Conservation (phyloP, 345 rosid species). For the Cochlearia excelsa region DNA sequence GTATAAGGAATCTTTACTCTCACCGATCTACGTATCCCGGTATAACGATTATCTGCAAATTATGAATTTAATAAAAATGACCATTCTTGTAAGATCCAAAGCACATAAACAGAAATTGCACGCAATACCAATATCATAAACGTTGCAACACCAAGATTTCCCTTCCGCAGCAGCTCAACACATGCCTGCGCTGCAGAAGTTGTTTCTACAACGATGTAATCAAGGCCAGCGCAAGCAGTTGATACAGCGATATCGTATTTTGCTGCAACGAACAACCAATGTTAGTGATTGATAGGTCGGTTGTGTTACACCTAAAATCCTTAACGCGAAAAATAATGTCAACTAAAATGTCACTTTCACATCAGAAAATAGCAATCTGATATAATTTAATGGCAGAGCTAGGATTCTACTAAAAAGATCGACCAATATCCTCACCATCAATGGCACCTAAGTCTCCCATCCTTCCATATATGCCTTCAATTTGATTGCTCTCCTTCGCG, state of each 20-base stretch:
- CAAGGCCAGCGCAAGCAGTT: constrained; percentile 93
- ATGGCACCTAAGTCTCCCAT: constrained; percentile 99
- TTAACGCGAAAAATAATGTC: constrained; percentile 1
- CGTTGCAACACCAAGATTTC: constrained; percentile 88
- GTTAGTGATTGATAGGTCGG: constrained; percentile 8
- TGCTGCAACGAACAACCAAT: constrained; percentile 52
- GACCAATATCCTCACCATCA: constrained; percentile 56
- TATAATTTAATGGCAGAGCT: constrained; percentile 1
- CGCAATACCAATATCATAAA: constrained; percentile 90
- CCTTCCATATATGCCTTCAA: constrained; percentile 90
- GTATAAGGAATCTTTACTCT: constrained; percentile 12
- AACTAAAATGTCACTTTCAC: constrained; percentile 2
- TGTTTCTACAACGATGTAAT: constrained; percentile 92
- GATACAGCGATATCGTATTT: constrained; percentile 95
- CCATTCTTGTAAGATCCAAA: constrained; percentile 12
- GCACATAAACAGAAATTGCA: constrained; percentile 18
- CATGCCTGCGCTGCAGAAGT: constrained; percentile 90
- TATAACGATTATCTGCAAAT: constrained; percentile 8
- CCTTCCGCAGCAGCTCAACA: constrained; percentile 84
- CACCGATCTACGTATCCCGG: constrained; percentile 13
- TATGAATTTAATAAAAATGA: constrained; percentile 1
- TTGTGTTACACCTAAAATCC: neutral
- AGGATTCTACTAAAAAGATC: constrained; percentile 18
- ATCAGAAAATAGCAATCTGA: constrained; percentile 9
- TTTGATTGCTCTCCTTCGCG: constrained; percentile 74